A percentile compares a stretch with the other conserved stretches of the same genome.
Evolutionary conservation across 1,139 yeast genomes (phyloP).

Genomic region (Taphrina deformans): DNA sequence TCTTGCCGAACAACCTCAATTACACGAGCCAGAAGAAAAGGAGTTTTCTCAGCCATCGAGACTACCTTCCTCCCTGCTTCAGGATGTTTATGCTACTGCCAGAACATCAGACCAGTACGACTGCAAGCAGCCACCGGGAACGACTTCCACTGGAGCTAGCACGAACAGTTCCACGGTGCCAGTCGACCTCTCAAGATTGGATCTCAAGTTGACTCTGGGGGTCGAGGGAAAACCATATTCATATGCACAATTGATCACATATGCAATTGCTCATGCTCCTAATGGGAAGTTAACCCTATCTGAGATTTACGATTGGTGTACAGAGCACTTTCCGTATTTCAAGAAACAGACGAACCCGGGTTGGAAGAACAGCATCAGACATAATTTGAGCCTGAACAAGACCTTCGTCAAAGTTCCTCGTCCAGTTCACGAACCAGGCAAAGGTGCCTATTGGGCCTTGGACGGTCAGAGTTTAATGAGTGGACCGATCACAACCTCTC

Average conservation of each 20-base stretch:
- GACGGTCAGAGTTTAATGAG: conserved; percentile 48
- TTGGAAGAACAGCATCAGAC: conserved; percentile 94
- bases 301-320: conserved; percentile 82
- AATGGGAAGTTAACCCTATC: conserved; percentile 68
- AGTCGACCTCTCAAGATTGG: conserved; percentile 19
- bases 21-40: neutral
- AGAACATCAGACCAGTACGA: neutral
- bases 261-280: conserved; percentile 40
- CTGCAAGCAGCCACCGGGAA: neutral
- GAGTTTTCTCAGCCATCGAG: neutral
- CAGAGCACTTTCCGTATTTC: conserved; percentile 85
- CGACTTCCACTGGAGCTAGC: neutral
- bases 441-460: conserved; percentile 90
- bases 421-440: conserved; percentile 54
- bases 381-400: conserved; percentile 80
- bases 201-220: conserved; percentile 25
- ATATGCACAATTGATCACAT: conserved; percentile 33
- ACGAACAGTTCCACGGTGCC: conserved; percentile 22
- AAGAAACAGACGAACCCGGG: conserved; percentile 76
- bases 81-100: conserved; percentile 24
- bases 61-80: neutral
- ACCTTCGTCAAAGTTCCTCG: conserved; percentile 74
- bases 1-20: neutral
- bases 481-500: conserved; percentile 26
- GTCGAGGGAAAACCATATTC: conserved; percentile 33